phyloP scores from a whole-genome alignment of 129 eudicot species.

The Artemisia annua region DNA sequence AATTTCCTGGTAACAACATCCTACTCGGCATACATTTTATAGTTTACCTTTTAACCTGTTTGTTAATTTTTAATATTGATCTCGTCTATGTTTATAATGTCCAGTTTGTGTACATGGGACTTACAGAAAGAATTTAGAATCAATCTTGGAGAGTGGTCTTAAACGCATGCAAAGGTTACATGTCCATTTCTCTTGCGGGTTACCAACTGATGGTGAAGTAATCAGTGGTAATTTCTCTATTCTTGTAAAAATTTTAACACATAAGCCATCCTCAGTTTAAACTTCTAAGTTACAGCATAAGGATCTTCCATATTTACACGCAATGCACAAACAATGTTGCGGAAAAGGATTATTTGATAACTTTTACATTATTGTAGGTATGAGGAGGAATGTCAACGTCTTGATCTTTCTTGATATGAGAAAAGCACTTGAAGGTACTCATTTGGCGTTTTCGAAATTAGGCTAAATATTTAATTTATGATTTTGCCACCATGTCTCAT shows the following conservation, averaged over 20 bases:
- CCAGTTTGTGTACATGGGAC: slow-evolving; percentile 96
- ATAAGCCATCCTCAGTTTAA: background rate
- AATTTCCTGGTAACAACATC: slow-evolving; percentile 56
- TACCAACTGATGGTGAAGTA: slow-evolving; percentile 86
- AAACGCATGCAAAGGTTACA: slow-evolving; percentile 92
- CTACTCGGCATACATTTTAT: slow-evolving; percentile 9
- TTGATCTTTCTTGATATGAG: slow-evolving; percentile 78
- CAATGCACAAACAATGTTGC: background rate
- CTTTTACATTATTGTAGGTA: slow-evolving; percentile 51
- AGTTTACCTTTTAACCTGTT: background rate
- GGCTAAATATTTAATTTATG: slow-evolving; percentile 4
- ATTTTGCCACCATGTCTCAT: background rate
- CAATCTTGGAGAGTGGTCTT: slow-evolving; percentile 76
- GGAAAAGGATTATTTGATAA: background rate
- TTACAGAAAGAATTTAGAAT: slow-evolving; percentile 65
- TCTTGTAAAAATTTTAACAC: background rate
- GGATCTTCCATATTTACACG: background rate
- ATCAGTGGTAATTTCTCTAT: slow-evolving; percentile 63
- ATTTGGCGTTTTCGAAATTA: background rate
- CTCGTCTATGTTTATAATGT: background rate
- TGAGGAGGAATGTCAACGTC: slow-evolving; percentile 71
- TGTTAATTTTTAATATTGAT: background rate
- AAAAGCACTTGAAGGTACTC: slow-evolving; percentile 92
- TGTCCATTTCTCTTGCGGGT: slow-evolving; percentile 83
- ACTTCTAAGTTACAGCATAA: background rate